A percentile compares a stretch with the other conserved stretches of the same genome.
Evolutionary conservation across 177 flowering plant species (phyloP).

Genomic region (Vitis hybrid): DNA sequence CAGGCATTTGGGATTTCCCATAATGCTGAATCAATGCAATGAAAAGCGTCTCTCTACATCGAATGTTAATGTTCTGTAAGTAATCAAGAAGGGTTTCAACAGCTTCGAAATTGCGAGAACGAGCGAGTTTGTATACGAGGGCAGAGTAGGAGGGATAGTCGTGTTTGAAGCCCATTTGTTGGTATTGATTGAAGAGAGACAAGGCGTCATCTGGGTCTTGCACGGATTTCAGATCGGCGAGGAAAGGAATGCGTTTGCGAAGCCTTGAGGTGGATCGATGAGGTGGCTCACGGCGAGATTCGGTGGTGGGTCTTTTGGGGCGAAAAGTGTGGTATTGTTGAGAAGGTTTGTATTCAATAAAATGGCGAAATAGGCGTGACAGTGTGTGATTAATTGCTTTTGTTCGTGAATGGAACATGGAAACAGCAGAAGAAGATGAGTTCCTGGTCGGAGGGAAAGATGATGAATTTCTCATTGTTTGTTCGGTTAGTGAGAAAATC

Average conservation of each 20-base stretch:
- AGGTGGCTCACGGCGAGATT: slow-evolving; percentile 22
- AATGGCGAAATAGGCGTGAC: not conserved
- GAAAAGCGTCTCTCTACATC: slow-evolving; percentile 63
- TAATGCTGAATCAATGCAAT: slow-evolving; percentile 63
- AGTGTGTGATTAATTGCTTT: slow-evolving; percentile 14
- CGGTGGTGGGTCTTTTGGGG: slow-evolving; percentile 15
- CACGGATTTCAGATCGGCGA: slow-evolving; percentile 46
- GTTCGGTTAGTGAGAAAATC: too few species aligned
- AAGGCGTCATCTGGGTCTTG: slow-evolving; percentile 48
- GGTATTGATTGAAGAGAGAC: slow-evolving; percentile 46
- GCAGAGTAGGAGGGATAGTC: slow-evolving; percentile 79
- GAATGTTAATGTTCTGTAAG: slow-evolving; percentile 36
- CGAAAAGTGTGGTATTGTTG: slow-evolving; percentile 13
- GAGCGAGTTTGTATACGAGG: slow-evolving; percentile 75
- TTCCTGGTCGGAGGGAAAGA: too few species aligned
- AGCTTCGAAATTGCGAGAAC: slow-evolving; percentile 43
- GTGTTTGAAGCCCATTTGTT: slow-evolving; percentile 52
- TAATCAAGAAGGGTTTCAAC: slow-evolving; percentile 45
- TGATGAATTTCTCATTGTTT: rapidly evolving
- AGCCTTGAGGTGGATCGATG: slow-evolving; percentile 19
- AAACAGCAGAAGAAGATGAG: not conserved
- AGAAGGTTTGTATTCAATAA: slow-evolving; percentile 1
- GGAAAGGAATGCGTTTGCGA: slow-evolving; percentile 44
- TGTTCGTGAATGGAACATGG: slow-evolving; percentile 24
- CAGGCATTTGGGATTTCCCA: slow-evolving; percentile 46